Conservation (phyloP, 176 grass and related monocot genomes). For the Raddia guianensis region DNA sequence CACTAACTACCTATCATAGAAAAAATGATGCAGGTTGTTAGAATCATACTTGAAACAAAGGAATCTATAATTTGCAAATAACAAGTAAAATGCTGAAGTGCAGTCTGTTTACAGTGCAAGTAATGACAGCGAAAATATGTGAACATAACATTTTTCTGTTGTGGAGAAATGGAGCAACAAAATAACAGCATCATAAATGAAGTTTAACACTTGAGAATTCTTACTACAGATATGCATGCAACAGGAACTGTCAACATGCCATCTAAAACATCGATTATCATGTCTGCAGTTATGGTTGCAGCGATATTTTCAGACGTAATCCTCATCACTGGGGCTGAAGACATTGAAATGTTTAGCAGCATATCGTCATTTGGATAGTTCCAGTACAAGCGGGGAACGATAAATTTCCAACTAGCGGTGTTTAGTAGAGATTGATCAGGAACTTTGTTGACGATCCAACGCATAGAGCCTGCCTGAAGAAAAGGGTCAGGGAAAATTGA, state of each 20-base stretch:
- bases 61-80: neutral
- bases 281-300: slow-evolving; percentile 65
- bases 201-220: slow-evolving; percentile 22
- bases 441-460: slow-evolving; percentile 81
- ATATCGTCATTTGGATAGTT: slow-evolving; percentile 94
- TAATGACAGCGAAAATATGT: neutral
- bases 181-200: neutral
- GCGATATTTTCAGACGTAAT: slow-evolving; percentile 71
- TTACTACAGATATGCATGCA: slow-evolving; percentile 93
- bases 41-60: neutral
- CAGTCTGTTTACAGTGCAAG: slow-evolving; percentile 14
- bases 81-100: neutral
- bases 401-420: slow-evolving; percentile 84
- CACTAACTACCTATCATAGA: slow-evolving; percentile 61
- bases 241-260: slow-evolving; percentile 63
- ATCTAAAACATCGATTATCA: slow-evolving; percentile 82
- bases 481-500: slow-evolving; percentile 17
- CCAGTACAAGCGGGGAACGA: slow-evolving; percentile 84
- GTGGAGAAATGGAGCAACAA: slow-evolving; percentile 20
- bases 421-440: slow-evolving; percentile 87
- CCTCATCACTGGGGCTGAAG: slow-evolving; percentile 69
- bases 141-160: neutral
- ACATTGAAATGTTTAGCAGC: slow-evolving; percentile 81
- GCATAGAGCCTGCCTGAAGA: slow-evolving; percentile 81
- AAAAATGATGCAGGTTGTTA: slow-evolving; percentile 19